phyloP scores from a whole-genome alignment of 2,329 filamentous ascomycete genomes.

The Colletotrichum horii region DNA sequence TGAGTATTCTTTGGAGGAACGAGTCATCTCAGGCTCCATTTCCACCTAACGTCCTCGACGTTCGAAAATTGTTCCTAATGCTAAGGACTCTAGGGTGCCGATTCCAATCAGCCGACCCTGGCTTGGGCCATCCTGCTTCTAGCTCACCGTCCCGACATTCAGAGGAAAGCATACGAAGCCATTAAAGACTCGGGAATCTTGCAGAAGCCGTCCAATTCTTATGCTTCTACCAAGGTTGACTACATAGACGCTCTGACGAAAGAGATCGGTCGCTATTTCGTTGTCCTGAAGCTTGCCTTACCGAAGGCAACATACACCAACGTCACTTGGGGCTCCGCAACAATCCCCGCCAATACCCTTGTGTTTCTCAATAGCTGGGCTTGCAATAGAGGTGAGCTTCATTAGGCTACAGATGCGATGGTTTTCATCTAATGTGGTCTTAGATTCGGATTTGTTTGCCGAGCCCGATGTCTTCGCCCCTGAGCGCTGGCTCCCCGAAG shows the following conservation, averaged over 20 bases:
- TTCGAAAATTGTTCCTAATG: not conserved
- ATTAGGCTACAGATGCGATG: not conserved
- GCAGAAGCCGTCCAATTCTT: not conserved
- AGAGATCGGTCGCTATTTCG: constrained; percentile 68
- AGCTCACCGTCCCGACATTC: constrained; percentile 30
- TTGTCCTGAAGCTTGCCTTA: constrained; percentile 68
- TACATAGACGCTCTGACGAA: constrained; percentile 70
- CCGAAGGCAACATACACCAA: constrained; percentile 51
- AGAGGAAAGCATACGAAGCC: constrained; percentile 28
- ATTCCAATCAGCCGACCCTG: constrained; percentile 31
- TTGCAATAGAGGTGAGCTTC: constrained; percentile 28
- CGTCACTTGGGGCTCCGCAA: constrained; percentile 27
- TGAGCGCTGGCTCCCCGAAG: constrained; percentile 40
- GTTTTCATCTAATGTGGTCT: not conserved
- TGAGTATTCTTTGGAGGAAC: not conserved
- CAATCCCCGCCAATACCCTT: constrained; percentile 59
- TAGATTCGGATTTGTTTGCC: constrained; percentile 66
- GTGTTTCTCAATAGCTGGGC: constrained; percentile 35
- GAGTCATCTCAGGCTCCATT: not conserved
- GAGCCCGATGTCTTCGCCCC: constrained; percentile 65
- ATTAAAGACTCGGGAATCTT: constrained; percentile 37
- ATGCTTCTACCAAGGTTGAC: constrained; percentile 57
- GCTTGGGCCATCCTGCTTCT: constrained; percentile 32
- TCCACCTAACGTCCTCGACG: not conserved
- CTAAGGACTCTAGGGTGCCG: constrained; percentile 23